Conservation (phyloP, 371 early-diverging fungal genomes). For the Rhizomucor pusillus region DNA sequence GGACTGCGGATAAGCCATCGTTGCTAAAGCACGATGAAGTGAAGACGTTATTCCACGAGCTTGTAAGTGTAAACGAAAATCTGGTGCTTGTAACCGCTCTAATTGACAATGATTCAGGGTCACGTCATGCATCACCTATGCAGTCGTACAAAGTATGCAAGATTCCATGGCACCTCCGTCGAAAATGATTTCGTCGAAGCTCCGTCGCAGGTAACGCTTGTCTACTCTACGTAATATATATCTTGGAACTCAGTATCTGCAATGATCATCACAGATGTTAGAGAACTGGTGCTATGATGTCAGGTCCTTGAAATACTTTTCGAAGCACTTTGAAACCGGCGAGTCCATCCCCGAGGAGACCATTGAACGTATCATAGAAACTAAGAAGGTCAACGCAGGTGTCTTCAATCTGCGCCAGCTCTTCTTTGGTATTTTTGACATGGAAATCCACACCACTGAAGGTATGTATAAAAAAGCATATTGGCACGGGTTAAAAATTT, state of each 20-base stretch:
- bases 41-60: constrained; percentile 74
- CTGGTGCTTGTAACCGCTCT: not conserved
- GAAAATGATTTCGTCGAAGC: constrained; percentile 93
- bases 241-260: not conserved
- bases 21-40: constrained; percentile 85
- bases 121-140: constrained; percentile 86
- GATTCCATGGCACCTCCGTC: constrained; percentile 78
- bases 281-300: constrained; percentile 84
- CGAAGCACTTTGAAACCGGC: constrained; percentile 70
- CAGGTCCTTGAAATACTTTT: constrained; percentile 64
- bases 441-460: constrained; percentile 64
- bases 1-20: constrained; percentile 69
- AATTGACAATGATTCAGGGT: constrained; percentile 57
- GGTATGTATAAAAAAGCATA: constrained; percentile 10
- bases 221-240: not conserved
- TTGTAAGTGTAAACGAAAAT: constrained; percentile 27
- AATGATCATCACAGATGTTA: constrained; percentile 30
- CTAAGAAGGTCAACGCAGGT: constrained; percentile 76
- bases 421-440: constrained; percentile 77
- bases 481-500: no score
- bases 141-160: constrained; percentile 64
- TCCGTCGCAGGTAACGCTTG: constrained; percentile 70
- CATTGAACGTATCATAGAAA: constrained; percentile 64
- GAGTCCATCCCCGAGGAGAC: constrained; percentile 73
- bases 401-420: constrained; percentile 73